phyloP scores from a whole-genome alignment of 2,329 filamentous ascomycete species.

The Zymoseptoria pseudotritici region DNA sequence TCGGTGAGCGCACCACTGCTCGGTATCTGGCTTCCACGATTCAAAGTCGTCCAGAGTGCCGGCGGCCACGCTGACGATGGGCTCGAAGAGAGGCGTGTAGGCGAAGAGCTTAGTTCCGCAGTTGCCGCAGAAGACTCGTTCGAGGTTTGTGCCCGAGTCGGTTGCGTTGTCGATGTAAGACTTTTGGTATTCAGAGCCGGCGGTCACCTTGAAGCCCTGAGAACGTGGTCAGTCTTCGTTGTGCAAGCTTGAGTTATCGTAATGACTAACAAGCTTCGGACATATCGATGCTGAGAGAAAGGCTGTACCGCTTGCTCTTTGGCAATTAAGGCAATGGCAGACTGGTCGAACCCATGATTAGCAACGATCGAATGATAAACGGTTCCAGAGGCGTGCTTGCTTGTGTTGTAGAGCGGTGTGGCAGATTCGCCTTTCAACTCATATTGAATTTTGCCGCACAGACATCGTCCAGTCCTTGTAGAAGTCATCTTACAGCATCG shows the following conservation, averaged over 20 bases:
- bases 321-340: constrained; percentile 44
- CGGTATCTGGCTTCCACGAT: constrained; percentile 18
- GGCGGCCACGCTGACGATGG: constrained; percentile 18
- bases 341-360: constrained; percentile 14
- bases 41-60: constrained; percentile 21
- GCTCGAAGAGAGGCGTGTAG: constrained; percentile 13
- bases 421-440: constrained; percentile 37
- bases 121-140: constrained; percentile 36
- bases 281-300: constrained; percentile 15
- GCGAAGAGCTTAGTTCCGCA: constrained; percentile 30
- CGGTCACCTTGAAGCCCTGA: constrained; percentile 37
- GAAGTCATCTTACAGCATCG: constrained; percentile 8
- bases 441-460: constrained; percentile 39
- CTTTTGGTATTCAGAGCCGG: constrained; percentile 36
- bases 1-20: constrained; percentile 20
- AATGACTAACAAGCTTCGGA: constrained; percentile 28
- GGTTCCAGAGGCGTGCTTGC: neutral
- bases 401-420: constrained; percentile 32
- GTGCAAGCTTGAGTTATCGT: neutral
- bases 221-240: neutral
- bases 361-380: neutral
- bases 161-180: constrained; percentile 37
- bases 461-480: constrained; percentile 31
- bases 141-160: constrained; percentile 36
- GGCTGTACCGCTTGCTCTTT: constrained; percentile 30